A percentile compares a stretch with the other conserved stretches of the same genome.
These are phyloP conservation scores for Parietaria judaica DNA, from an alignment of 306 rosid species.

Conservation along the genomic window DNA sequence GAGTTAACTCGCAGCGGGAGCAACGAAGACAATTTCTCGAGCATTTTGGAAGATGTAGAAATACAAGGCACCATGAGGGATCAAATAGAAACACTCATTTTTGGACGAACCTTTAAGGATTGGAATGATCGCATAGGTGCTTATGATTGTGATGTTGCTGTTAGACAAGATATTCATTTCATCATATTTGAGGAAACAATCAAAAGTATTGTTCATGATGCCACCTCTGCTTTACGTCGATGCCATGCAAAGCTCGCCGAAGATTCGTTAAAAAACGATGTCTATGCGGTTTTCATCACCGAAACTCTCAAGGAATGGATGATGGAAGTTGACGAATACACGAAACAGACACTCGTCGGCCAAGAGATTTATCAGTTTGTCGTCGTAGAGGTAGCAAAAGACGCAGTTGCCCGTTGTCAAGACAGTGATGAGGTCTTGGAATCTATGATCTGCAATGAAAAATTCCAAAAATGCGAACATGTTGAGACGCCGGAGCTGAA, in stretches of 20 bases:
- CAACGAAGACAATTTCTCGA: too few relatives aligned
- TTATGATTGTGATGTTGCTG: slow-evolving; percentile 14
- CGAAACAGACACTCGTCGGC: slow-evolving; percentile 26
- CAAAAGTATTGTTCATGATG: slow-evolving; percentile 14
- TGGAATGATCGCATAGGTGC: slow-evolving; percentile 27
- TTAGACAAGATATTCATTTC: slow-evolving; percentile 28
- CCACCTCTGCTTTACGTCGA: slow-evolving; percentile 15
- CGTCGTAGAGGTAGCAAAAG: slow-evolving; percentile 31
- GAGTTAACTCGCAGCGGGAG: too few relatives aligned
- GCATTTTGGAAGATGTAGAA: not conserved
- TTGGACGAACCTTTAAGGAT: slow-evolving; percentile 26
- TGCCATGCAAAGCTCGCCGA: slow-evolving; percentile 15
- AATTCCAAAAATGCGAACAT: slow-evolving; percentile 13
- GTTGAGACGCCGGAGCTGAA: slow-evolving; percentile 27
- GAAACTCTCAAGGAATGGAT: slow-evolving; percentile 42
- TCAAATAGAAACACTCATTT: slow-evolving; percentile 28
- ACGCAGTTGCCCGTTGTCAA: slow-evolving; percentile 14
- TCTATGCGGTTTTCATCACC: slow-evolving; percentile 31
- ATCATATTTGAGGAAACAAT: slow-evolving; percentile 33
- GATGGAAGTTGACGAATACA: slow-evolving; percentile 20
- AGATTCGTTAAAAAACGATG: slow-evolving; percentile 34
- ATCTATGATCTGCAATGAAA: slow-evolving; percentile 5
- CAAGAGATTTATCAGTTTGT: slow-evolving; percentile 36
- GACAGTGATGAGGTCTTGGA: slow-evolving; percentile 13
- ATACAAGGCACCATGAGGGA: slow-evolving; percentile 10